phyloP scores from a whole-genome alignment of 1,284 basidiomycete species.

The Cystobasidium slooffiae region DNA sequence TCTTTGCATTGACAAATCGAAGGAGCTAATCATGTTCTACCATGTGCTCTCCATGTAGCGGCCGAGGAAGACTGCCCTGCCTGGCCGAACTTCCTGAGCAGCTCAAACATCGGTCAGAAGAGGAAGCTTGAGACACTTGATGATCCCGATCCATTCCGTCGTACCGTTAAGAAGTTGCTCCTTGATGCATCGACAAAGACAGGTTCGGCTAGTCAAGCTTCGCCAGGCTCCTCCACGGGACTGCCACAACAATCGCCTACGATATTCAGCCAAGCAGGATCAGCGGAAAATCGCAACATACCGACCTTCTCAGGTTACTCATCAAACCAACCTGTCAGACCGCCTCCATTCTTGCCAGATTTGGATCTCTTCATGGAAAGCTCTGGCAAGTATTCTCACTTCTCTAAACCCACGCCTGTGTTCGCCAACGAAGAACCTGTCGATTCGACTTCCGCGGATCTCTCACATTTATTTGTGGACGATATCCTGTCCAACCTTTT shows the following conservation, averaged over 20 bases:
- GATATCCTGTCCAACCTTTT: conserved; percentile 38
- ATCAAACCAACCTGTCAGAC: conserved; percentile 15
- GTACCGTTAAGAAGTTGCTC: conserved; percentile 37
- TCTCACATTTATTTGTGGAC: conserved; percentile 38
- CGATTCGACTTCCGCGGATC: conserved; percentile 33
- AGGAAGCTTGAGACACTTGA: conserved; percentile 21
- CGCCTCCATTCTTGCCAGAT: conserved; percentile 28
- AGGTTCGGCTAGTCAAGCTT: conserved; percentile 5
- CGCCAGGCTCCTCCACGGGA: conserved; percentile 16
- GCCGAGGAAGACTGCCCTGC: conserved; percentile 36
- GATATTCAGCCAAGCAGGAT: not conserved
- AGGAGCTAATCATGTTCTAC: not conserved
- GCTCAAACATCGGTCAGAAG: conserved; percentile 14
- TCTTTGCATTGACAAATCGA: not conserved
- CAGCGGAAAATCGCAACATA: not conserved
- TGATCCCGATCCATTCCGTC: conserved; percentile 26
- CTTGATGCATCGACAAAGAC: conserved; percentile 25
- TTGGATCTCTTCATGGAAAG: conserved; percentile 42
- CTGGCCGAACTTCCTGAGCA: not conserved
- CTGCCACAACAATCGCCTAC: conserved; percentile 18
- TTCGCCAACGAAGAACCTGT: conserved; percentile 16
- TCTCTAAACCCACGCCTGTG: conserved; percentile 12
- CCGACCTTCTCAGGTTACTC: not conserved
- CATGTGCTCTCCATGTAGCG: not conserved
- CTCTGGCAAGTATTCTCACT: conserved; percentile 12